A percentile compares a stretch with the other conserved stretches of the same genome.
These are phyloP conservation scores for Endotrypanum monterogeii DNA, from an alignment of 208 protist species.

Conservation along the genomic window DNA sequence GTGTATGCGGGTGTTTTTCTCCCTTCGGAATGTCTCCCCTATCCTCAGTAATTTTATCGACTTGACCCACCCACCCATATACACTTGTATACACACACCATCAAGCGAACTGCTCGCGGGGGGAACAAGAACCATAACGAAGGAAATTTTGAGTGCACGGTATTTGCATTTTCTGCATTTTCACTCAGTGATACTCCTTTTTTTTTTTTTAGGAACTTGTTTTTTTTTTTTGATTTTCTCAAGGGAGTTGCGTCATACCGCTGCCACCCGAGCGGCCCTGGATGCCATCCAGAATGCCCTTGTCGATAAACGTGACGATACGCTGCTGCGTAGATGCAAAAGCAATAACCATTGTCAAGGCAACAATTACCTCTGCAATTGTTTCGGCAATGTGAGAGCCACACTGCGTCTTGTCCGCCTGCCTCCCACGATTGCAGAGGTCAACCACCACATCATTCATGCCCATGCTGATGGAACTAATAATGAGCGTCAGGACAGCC, in stretches of 20 bases:
- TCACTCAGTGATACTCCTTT: not conserved
- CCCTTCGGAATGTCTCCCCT: too few species aligned
- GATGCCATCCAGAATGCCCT: constrained; percentile 86
- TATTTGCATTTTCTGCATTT: too few species aligned
- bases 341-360: constrained; percentile 60
- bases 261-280: constrained; percentile 71
- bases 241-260: constrained; percentile 74
- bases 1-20: too few species aligned
- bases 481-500: constrained; percentile 59
- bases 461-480: constrained; percentile 74
- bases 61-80: not conserved
- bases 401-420: constrained; percentile 42
- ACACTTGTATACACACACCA: not conserved
- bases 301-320: constrained; percentile 85
- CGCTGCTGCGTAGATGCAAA: constrained; percentile 85
- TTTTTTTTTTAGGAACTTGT: not conserved
- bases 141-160: not conserved
- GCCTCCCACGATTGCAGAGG: constrained; percentile 50
- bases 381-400: constrained; percentile 64
- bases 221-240: not conserved
- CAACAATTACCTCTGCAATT: constrained; percentile 65
- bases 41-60: not conserved
- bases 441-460: constrained; percentile 82
- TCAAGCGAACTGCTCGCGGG: not conserved
- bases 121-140: not conserved